These are phyloP conservation scores for Westerdykella sp. DNA, from an alignment of 2,329 filamentous ascomycete genomes.

Conservation along the genomic window DNA sequence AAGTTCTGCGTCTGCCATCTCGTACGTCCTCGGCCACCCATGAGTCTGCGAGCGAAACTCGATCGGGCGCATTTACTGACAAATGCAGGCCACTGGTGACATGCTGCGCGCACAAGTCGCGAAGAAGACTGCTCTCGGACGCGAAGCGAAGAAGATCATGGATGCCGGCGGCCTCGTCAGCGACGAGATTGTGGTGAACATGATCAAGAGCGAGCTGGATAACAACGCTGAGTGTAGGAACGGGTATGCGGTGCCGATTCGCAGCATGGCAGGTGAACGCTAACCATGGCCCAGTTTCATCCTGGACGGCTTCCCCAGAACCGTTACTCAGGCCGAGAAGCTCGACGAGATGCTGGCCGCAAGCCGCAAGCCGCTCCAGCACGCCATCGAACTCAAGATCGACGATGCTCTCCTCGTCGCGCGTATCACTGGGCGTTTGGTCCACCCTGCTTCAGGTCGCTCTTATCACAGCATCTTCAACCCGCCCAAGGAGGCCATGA, in stretches of 20 bases:
- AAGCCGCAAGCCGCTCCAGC: slow-evolving; percentile 79
- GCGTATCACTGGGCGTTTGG: slow-evolving; percentile 89
- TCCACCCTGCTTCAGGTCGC: slow-evolving; percentile 93
- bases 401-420: slow-evolving; percentile 90
- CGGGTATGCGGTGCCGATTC: slow-evolving; percentile 54
- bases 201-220: slow-evolving; percentile 97
- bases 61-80: slow-evolving; percentile 12
- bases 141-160: slow-evolving; percentile 99
- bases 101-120: slow-evolving; percentile 98
- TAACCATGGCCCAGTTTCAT: slow-evolving; percentile 66
- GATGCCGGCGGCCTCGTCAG: slow-evolving; percentile 95
- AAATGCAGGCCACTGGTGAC: slow-evolving; percentile 80
- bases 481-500: slow-evolving; percentile 90
- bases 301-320: slow-evolving; percentile 96
- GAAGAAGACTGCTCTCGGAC: slow-evolving; percentile 89
- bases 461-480: slow-evolving; percentile 99
- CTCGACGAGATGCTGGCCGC: slow-evolving; percentile 83
- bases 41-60: background rate
- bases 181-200: slow-evolving; percentile 98
- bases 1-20: slow-evolving; percentile 96
- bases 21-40: slow-evolving; percentile 50
- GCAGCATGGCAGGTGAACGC: slow-evolving; percentile 1
- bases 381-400: slow-evolving; percentile 94
- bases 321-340: slow-evolving; percentile 88
- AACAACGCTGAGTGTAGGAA: slow-evolving; percentile 93